Evolutionary conservation across 495 filamentous ascomycete genomes (phyloP).

Genomic region (Pseudotulostoma volvatum): DNA sequence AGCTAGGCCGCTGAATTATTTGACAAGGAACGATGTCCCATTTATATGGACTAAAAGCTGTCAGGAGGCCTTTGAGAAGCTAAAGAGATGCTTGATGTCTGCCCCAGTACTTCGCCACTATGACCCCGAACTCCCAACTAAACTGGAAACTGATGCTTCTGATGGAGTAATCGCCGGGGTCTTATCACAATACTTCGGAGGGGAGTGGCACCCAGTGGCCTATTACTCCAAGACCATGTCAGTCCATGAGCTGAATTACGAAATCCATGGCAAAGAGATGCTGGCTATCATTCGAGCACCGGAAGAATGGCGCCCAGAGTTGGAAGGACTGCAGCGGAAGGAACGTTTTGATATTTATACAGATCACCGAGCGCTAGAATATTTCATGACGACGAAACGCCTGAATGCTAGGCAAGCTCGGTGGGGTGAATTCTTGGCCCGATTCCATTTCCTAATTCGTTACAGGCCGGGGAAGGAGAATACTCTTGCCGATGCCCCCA

Average conservation of each 20-base stretch:
- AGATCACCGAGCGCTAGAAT: slow-evolving; percentile 14
- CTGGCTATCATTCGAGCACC: too few species aligned
- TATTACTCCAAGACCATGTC: too few species aligned
- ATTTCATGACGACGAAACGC: slow-evolving; percentile 12
- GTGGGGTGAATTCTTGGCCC: slow-evolving; percentile 11
- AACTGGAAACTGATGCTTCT: slow-evolving; percentile 8
- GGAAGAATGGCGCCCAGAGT: slow-evolving; percentile 15
- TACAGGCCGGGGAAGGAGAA: slow-evolving; percentile 5
- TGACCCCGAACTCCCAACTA: slow-evolving; percentile 2
- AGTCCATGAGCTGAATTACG: slow-evolving; percentile 6
- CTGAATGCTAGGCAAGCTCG: slow-evolving; percentile 4
- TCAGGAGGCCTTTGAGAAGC: slow-evolving; percentile 40
- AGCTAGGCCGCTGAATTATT: slow-evolving; percentile 1
- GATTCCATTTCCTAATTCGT: slow-evolving; percentile 4
- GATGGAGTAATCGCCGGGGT: slow-evolving; percentile 4
- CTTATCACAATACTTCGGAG: slow-evolving; percentile 3
- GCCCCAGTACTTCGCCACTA: slow-evolving; percentile 2
- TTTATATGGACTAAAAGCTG: slow-evolving; percentile 35
- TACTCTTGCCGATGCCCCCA: slow-evolving; percentile 8
- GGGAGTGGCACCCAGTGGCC: too few species aligned
- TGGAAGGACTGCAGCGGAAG: too few species aligned
- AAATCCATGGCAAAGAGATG: too few species aligned
- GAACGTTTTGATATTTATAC: slow-evolving; percentile 4
- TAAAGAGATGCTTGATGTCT: slow-evolving; percentile 5
- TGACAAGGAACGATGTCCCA: slow-evolving; percentile 7